Evolutionary conservation across 2,329 filamentous ascomycete species (phyloP).

Genomic region (Phyllosticta citriasiana): DNA sequence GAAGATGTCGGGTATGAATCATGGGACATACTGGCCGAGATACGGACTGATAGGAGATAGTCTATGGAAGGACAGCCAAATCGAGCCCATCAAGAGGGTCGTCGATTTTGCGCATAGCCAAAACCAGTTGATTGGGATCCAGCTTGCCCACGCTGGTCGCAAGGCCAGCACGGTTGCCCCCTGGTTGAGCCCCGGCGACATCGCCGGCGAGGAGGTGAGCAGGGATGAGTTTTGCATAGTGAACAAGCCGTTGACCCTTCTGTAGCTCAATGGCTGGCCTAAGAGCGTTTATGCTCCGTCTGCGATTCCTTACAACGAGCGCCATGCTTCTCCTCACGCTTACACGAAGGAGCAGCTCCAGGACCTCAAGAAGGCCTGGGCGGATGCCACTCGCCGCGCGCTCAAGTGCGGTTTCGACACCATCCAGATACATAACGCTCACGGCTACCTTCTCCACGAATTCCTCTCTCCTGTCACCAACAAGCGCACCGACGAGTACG

Average conservation of each 20-base stretch:
- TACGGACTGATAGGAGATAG: slow-evolving; percentile 26
- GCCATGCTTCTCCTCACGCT: slow-evolving; percentile 53
- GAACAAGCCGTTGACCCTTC: neutral
- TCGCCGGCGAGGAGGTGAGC: slow-evolving; percentile 42
- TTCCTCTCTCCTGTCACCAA: slow-evolving; percentile 65
- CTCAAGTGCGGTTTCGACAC: slow-evolving; percentile 59
- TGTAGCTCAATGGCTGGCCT: slow-evolving; percentile 43
- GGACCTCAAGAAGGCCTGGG: slow-evolving; percentile 52
- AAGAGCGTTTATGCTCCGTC: slow-evolving; percentile 47
- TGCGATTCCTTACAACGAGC: slow-evolving; percentile 51
- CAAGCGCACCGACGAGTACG: slow-evolving; percentile 56
- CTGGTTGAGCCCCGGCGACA: slow-evolving; percentile 49
- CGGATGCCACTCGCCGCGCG: slow-evolving; percentile 46
- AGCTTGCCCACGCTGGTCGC: slow-evolving; percentile 70
- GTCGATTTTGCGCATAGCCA: slow-evolving; percentile 75
- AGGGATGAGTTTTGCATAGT: neutral
- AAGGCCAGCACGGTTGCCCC: slow-evolving; percentile 51
- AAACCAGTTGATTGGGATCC: slow-evolving; percentile 65
- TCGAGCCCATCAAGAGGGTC: slow-evolving; percentile 58
- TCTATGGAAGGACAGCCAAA: slow-evolving; percentile 77
- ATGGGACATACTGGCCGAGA: neutral
- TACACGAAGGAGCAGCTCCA: slow-evolving; percentile 62
- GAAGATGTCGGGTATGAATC: slow-evolving; percentile 51
- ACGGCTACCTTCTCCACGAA: slow-evolving; percentile 63
- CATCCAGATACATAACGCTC: slow-evolving; percentile 71